Base-by-base conservation (phyloP, 768 basidiomycete species). In the Jaapia argillacea region DNA sequence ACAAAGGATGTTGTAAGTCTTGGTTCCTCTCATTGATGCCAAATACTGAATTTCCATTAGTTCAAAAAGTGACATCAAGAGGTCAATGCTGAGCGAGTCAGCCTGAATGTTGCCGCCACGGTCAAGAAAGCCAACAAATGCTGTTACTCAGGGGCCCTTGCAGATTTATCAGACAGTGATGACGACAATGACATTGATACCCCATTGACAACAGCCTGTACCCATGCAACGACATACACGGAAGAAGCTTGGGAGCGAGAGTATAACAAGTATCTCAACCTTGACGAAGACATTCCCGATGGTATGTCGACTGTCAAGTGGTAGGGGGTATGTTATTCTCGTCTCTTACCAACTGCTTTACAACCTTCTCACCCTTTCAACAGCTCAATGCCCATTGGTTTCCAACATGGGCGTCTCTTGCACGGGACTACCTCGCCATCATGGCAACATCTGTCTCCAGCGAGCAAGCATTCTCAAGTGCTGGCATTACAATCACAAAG, bases 371-470 rank as follows among this genome's bases (percentile, higher is more conserved):
- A n/a, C n/a, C n/a, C n/a, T n/a, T n/a, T n/a, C n/a, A n/a, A 2
- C 24, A 58, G 56, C 14, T 48, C 10, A 54, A 55, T 41, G 37
- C 43, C 0, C 16, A 24, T n/a, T 47, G 42, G 7, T 56, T 52
- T 43, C 55, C 57, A 4, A 51, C 54, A 12, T 61, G 60, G 60
- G 53, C 45, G 10, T 50, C 54, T 18, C 50, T 62, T 22, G 58
- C 55, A 1, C 33, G 49, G 3, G 60, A 60, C 38, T 58, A 55
- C 35, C 50, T 58, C 3, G 46, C 60, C 7, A 53, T 60, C 35
- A 58, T 58, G 57, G 53, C 51, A 13, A 46, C 52, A 6, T 55
- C 52, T 2, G 56, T 57, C 6, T 54, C 51, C 6, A 51, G 50
- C 33, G 54, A 57, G 39, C 54, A 48, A 10, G 52, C 52, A 3